Conservation (phyloP, 108 stramenopile species). For the Seminavis robusta region DNA sequence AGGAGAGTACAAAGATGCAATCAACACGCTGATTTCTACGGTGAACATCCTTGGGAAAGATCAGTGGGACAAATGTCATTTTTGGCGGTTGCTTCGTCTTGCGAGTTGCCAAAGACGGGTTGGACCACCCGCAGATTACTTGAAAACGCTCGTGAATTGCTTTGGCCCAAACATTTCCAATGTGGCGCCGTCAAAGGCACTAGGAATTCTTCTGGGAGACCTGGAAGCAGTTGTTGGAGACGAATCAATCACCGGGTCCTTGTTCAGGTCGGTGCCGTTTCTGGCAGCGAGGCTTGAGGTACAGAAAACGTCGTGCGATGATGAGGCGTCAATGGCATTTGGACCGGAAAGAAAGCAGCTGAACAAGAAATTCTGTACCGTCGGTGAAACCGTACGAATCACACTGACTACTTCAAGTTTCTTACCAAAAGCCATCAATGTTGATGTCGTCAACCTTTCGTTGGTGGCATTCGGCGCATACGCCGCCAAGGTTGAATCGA, state of each 20-base stretch:
- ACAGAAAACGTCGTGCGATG: conserved; percentile 18
- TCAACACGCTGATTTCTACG: conserved; percentile 39
- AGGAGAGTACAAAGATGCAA: conserved; percentile 50
- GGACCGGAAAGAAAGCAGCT: conserved; percentile 52
- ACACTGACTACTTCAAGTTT: conserved; percentile 44
- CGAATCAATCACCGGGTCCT: conserved; percentile 34
- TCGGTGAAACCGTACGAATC: conserved; percentile 56
- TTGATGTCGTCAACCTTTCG: conserved; percentile 49
- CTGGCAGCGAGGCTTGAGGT: conserved; percentile 56
- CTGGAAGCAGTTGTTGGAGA: conserved; percentile 57
- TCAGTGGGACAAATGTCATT: conserved; percentile 69
- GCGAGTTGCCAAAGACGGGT: conserved; percentile 67
- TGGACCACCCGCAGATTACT: conserved; percentile 51
- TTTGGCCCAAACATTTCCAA: conserved; percentile 52
- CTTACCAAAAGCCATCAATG: conserved; percentile 53
- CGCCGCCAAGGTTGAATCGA: conserved; percentile 35
- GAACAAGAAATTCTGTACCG: conserved; percentile 43
- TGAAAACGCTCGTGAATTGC: conserved; percentile 69
- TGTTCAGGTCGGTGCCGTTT: conserved; percentile 56
- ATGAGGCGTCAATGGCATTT: conserved; percentile 29
- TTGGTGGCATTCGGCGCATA: conserved; percentile 45
- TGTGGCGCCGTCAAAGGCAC: conserved; percentile 55
- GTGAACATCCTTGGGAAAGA: conserved; percentile 58
- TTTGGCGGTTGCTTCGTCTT: conserved; percentile 78
- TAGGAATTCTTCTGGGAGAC: conserved; percentile 53